phyloP scores from a whole-genome alignment of 2,329 filamentous ascomycete species.

The Botrytis byssoidea region DNA sequence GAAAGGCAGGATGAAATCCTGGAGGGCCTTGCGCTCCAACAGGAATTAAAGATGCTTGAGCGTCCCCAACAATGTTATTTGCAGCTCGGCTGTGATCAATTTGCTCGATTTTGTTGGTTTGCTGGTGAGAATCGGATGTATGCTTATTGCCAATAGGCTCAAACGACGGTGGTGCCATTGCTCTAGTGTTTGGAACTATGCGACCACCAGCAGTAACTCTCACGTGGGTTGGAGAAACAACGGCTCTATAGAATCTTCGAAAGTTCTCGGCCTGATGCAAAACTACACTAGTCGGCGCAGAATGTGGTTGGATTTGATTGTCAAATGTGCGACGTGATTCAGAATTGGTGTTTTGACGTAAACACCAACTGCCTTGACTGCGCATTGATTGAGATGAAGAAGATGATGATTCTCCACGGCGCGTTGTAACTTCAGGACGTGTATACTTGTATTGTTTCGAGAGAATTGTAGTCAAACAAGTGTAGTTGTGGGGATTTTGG shows the following conservation, averaged over 20 bases:
- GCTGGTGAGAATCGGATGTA: constrained; percentile 29
- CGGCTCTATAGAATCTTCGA: constrained; percentile 64
- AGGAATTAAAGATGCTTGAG: constrained; percentile 12
- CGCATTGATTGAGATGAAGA: constrained; percentile 20
- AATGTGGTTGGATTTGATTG: constrained; percentile 44
- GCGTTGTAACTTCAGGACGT: constrained; percentile 8
- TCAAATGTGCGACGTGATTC: constrained; percentile 34
- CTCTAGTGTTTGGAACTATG: constrained; percentile 64
- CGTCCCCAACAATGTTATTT: not conserved
- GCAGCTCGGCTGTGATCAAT: constrained; percentile 10
- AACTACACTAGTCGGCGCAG: constrained; percentile 52
- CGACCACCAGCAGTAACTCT: constrained; percentile 65
- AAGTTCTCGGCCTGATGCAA: constrained; percentile 65
- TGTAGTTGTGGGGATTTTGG: constrained; percentile 28
- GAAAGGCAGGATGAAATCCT: constrained; percentile 25
- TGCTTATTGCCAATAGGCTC: constrained; percentile 35
- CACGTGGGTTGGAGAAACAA: constrained; percentile 65
- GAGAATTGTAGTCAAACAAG: constrained; percentile 23
- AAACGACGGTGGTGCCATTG: constrained; percentile 31
- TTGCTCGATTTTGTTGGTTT: not conserved
- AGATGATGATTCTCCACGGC: constrained; percentile 23
- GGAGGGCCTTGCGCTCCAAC: constrained; percentile 11
- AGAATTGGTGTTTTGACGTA: constrained; percentile 36
- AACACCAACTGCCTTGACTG: constrained; percentile 33
- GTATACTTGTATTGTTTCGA: constrained; percentile 3